Evolutionary conservation across 2,329 filamentous ascomycete genomes (phyloP).

Genomic region (Exophiala sp.): DNA sequence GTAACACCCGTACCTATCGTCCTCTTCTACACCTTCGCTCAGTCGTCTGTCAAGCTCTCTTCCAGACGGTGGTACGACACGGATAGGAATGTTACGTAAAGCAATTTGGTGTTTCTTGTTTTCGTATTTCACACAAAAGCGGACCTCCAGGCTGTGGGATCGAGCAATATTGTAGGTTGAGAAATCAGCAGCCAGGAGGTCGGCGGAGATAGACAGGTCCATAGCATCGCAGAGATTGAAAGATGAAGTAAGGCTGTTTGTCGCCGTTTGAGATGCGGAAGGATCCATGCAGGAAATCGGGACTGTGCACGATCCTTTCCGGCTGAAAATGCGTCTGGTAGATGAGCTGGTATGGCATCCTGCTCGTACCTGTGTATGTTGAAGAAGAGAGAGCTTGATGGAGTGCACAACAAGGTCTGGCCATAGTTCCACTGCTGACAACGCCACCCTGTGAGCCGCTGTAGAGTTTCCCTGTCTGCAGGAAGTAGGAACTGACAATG

Average conservation of each 20-base stretch:
- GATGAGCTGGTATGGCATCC: constrained; percentile 4
- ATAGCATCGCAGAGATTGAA: constrained; percentile 7
- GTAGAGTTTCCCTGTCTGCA: neutral
- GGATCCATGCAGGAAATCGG: neutral
- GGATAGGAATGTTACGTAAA: constrained; percentile 1
- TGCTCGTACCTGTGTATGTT: constrained; percentile 8
- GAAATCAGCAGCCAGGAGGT: constrained; percentile 7
- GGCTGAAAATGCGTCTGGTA: constrained; percentile 2
- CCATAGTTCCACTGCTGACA: neutral
- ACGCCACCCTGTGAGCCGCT: neutral
- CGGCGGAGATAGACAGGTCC: constrained; percentile 5
- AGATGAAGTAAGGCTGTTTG: neutral
- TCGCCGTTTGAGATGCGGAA: neutral
- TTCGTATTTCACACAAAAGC: neutral
- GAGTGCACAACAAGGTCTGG: neutral
- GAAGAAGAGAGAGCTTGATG: constrained; percentile 12
- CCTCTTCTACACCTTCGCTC: neutral
- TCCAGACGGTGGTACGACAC: neutral
- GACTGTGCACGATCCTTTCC: constrained; percentile 4
- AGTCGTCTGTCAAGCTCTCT: neutral
- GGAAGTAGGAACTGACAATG: constrained; percentile 4
- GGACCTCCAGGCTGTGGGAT: constrained; percentile 7
- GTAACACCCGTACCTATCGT: neutral
- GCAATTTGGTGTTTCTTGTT: constrained; percentile 7
- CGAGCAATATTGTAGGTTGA: constrained; percentile 20